These are phyloP conservation scores for Symbiodinium natans DNA, from an alignment of 73 alveolate genomes.

Conservation along the genomic window DNA sequence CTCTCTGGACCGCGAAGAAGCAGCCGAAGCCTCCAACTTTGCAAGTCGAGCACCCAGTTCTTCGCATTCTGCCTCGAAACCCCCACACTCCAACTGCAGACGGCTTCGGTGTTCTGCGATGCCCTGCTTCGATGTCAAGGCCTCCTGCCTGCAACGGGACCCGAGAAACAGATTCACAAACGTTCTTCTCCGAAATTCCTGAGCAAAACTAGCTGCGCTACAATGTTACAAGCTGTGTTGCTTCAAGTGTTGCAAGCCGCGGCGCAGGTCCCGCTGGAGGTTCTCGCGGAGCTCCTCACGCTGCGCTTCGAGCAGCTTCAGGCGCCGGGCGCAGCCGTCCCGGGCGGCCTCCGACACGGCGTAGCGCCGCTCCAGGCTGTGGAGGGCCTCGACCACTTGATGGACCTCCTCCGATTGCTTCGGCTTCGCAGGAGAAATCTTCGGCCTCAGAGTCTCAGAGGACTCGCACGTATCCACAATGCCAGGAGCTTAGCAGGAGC, in stretches of 20 bases:
- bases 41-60: neutral
- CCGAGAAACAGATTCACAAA: too few species aligned
- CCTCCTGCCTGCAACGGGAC: too few species aligned
- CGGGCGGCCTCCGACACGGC: conserved; percentile 43
- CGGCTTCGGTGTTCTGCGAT: neutral
- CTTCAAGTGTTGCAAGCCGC: too few species aligned
- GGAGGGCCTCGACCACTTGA: neutral
- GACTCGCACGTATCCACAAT: too few species aligned
- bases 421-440: too few species aligned
- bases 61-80: neutral
- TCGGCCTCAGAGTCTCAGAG: too few species aligned
- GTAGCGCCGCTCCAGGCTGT: conserved; percentile 35
- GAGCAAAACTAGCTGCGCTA: too few species aligned
- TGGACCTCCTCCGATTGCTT: too few species aligned
- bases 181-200: too few species aligned
- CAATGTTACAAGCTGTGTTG: too few species aligned
- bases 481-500: too few species aligned
- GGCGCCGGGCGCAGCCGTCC: conserved; percentile 10
- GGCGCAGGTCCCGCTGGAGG: neutral
- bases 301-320: conserved; percentile 3
- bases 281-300: neutral
- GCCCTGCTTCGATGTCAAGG: neutral
- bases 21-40: neutral
- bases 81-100: neutral
- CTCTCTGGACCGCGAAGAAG: neutral